Base-by-base conservation (phyloP, 495 filamentous ascomycete species). In the Podospora pseudopauciseta region DNA sequence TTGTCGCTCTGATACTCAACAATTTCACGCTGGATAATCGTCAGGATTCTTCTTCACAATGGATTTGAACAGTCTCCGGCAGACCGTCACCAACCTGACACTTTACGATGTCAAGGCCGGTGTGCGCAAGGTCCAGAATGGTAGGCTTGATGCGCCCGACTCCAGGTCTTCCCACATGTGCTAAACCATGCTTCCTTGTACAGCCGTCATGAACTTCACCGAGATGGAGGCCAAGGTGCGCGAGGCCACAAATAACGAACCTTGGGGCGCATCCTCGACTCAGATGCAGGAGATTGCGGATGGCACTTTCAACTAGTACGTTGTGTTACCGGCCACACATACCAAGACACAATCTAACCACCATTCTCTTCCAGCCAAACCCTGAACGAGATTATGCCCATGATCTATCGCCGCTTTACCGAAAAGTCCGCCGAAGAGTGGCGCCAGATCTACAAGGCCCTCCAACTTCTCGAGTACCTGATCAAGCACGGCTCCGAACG, bases 131-230 rank as follows among this genome's bases (percentile, higher is more conserved):
- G 92, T 97, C 39, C 95, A 99, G 74, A 99, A 99, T 96, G 95
- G 95, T 97, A 82, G 74, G 86, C 55, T 64, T n/a, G 27, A 62
- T 23, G 3, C 32, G 30, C 3, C 30, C 9, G 27, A 9, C 53
- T 55, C 58, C n/a, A 28, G 3, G 19, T 15, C 5, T 56, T 7
- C 11, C 62, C 18, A 4, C 9, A 30, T 6, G 4, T 60, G 9
- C 16, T 49, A 32, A 61, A 60, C 67, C 64, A 54, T 66, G 64
- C 67, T 77, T 44, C 16, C 23, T 0, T 61, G 4, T 0, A 57
- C 74, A 97, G 94, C 93, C 70, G 94, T 99, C 55, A 97, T 97
- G 95, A 99, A 98, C 80, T 97, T 94, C 79, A 99, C 95, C n/a
- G 95, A 98, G 77, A 98, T 97, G 94, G 95, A 99, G 81, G 83